A percentile compares a stretch with the other conserved stretches of the same genome.
Conservation (phyloP, 306 rosid species). For the Lotus japonicus region DNA sequence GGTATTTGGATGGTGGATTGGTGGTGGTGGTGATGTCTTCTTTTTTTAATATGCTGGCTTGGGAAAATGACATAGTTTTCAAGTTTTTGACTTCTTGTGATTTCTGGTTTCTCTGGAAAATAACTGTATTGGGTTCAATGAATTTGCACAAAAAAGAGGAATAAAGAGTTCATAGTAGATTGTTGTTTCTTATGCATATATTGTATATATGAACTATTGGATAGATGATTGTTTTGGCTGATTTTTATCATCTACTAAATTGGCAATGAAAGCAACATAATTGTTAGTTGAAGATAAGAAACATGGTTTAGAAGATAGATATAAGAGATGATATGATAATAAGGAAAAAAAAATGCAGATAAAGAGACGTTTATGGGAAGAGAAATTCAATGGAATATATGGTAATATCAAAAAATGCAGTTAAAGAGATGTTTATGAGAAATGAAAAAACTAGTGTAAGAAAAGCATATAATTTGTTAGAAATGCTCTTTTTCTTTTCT, state of each 20-base stretch:
- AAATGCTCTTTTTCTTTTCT: no score
- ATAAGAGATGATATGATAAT: no score
- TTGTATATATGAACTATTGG: not conserved
- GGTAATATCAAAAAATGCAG: no score
- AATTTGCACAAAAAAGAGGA: not conserved
- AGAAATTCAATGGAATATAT: no score
- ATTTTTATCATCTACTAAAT: not conserved
- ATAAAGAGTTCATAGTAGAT: not conserved
- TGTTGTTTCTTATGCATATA: not conserved
- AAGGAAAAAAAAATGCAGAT: no score
- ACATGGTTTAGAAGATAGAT: no score
- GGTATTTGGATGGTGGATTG: not conserved
- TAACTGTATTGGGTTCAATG: not conserved
- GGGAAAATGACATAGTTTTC: not conserved
- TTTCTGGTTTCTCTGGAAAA: not conserved
- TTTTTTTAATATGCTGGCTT: not conserved
- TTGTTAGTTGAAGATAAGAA: not conserved
- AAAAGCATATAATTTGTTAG: no score
- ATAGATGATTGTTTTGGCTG: not conserved
- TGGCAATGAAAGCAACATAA: not conserved
- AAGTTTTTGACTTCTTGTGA: not conserved
- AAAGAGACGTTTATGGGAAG: no score
- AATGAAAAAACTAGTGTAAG: no score
- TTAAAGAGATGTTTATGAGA: no score
- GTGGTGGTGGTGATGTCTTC: not conserved